Evolutionary conservation across 495 filamentous ascomycete genomes (phyloP).

Genomic region (Hyaloscypha variabilis): DNA sequence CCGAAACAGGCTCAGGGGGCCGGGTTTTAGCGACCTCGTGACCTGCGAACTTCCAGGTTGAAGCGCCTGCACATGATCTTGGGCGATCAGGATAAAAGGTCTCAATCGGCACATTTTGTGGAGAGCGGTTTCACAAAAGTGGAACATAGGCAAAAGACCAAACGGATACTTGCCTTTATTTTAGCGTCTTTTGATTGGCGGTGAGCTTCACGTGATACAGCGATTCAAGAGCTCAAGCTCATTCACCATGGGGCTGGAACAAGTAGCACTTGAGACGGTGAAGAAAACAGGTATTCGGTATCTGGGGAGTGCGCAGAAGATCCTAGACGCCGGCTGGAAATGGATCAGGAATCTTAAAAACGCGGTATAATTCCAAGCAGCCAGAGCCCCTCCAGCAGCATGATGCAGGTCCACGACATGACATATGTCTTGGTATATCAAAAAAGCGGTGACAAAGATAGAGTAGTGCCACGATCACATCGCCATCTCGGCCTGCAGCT

Average conservation of each 20-base stretch:
- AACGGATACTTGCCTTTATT: neutral
- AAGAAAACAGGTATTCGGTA: constrained; percentile 20
- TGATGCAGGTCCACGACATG: constrained; percentile 28
- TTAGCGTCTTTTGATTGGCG: neutral
- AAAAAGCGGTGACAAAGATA: constrained; percentile 18
- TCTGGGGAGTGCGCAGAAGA: constrained; percentile 30
- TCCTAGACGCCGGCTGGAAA: constrained; percentile 32
- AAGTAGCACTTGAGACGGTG: constrained; percentile 7
- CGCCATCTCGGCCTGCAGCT: constrained; percentile 96
- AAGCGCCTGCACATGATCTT: no score
- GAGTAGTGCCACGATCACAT: constrained; percentile 59
- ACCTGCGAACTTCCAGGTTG: neutral
- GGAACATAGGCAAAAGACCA: neutral
- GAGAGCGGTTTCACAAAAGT: neutral
- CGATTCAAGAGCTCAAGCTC: neutral
- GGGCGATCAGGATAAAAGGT: no score
- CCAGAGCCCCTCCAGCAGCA: constrained; percentile 22
- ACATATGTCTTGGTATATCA: constrained; percentile 17
- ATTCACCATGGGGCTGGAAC: neutral
- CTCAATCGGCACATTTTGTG: neutral
- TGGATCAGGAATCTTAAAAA: constrained; percentile 28
- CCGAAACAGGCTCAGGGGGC: neutral
- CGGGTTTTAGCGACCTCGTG: neutral
- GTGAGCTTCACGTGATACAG: constrained; percentile 21
- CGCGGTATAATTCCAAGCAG: constrained; percentile 24